Evolutionary conservation across 768 basidiomycete genomes (phyloP), one percentile per base, ranked within the genome.

Genomic region (Boletus sensibilis): DNA sequence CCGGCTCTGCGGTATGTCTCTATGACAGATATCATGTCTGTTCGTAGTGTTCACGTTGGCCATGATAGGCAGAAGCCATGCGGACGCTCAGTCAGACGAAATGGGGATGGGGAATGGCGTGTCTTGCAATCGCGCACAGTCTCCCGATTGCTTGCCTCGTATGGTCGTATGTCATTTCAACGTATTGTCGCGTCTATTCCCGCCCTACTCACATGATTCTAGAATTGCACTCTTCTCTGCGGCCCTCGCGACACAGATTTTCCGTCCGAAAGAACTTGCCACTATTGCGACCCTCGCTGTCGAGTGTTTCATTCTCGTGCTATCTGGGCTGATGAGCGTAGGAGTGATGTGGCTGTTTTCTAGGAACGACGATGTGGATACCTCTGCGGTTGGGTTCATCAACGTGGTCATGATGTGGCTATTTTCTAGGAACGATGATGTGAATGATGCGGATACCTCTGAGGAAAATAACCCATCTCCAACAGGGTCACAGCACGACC

Each of bases 101-200:
- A 23, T 35, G 39, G 10, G 62, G 57, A 23, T 35, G 39, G 10
- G 62, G 57, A 4, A 52, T 63, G 43, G 31, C 47, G 1, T 42
- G 51, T 5, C 46, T 63, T 38, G 53, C 62, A 5, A 60, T 64
- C 27, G 59, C 53, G 10, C 62, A 63, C 27, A 51, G 62, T 38
- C 58, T 64, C 10, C 63, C 62, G 0, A 40, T 53, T 4, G 58
- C 62, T 7, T 50, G 41, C 6, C 54, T 61, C 21, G 29, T 56
- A 35, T 64, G 62, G 58, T 61, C 63, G 62, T 64, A 50, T 11
- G 58, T 60, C 35, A 11, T 38, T 12, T 45, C 5, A 1, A 12
- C 21, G 13, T 29, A 4, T 5, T 13, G 7, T n/a, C 3, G n/a
- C 10, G 3, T 23, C 20, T 5, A 18, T 38, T 11, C 43, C 21